Evolutionary conservation across 2,329 filamentous ascomycete species (phyloP), one percentile per base, ranked within the genome.

Genomic region (Aspergillus fructus): DNA sequence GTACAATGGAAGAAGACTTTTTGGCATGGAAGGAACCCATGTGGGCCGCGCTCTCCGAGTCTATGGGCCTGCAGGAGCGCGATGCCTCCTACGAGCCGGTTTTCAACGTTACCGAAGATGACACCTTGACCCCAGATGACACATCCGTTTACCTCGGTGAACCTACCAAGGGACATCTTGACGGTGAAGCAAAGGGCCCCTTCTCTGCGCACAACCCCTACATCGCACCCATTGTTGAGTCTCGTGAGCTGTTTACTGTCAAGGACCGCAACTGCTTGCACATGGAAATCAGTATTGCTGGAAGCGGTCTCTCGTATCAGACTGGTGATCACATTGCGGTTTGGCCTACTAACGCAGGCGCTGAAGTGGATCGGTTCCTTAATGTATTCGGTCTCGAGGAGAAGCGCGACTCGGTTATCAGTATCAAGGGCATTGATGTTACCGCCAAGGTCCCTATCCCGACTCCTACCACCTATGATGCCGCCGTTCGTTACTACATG

Each of bases 1-100:
- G 96, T 60, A 99, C 94, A 56, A 99, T 99, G 96, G 94, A 99
- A 79, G 96, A 99, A 79, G 96, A 99, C 71, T 99, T 97, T 76
- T 79, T 99, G 68, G 91, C 93, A 64, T 99, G 94, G 94, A 99
- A 99, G 80, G 94, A 99, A 70, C 93, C 93, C 61, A 99, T 99
- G 94, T 99, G 96, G 94, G 81, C 84, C 68, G 90, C 89, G 59
- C 82, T 99, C 53, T 83, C 89, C 23, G 85, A 90, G 64, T 87
- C 90, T 71, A 91, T 99, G 89, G 85, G 85, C 53, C 80, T 99
- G 55, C 90, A 97, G 76, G 94, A 99, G 78, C 92, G 94, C 59
- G 96, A 99, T 74, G 91, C 93, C 60, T 87, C 96, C 59, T 99
- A 97, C 74, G 96, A 99, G 74, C 91, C 94, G 49, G 87, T 93